Conservation (phyloP, 2,329 filamentous ascomycete species). For the Metarhizium album region DNA sequence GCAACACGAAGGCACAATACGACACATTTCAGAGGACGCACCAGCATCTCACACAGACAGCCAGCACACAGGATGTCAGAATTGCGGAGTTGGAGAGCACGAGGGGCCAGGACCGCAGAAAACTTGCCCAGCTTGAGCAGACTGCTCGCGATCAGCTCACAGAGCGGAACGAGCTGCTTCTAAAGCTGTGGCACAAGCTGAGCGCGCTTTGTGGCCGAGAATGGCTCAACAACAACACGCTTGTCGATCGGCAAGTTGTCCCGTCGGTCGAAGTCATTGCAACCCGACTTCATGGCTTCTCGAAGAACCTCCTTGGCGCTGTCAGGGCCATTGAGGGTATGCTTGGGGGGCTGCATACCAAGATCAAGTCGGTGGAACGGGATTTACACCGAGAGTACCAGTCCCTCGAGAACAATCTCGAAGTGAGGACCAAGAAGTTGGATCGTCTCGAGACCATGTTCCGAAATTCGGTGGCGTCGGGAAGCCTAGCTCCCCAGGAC, state of each 20-base stretch:
- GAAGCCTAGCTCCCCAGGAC: slow-evolving; percentile 31
- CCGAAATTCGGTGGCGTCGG: slow-evolving; percentile 49
- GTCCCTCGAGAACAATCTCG: slow-evolving; percentile 68
- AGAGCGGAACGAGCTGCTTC: slow-evolving; percentile 80
- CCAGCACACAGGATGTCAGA: slow-evolving; percentile 73
- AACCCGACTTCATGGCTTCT: slow-evolving; percentile 78
- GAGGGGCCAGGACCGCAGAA: slow-evolving; percentile 66
- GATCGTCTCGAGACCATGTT: slow-evolving; percentile 77
- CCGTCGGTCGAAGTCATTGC: slow-evolving; percentile 78
- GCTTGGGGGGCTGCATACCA: slow-evolving; percentile 64
- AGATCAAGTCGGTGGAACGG: slow-evolving; percentile 77
- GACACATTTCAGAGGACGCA: slow-evolving; percentile 84
- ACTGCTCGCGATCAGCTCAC: slow-evolving; percentile 76
- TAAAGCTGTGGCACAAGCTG: slow-evolving; percentile 83
- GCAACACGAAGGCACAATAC: slow-evolving; percentile 77
- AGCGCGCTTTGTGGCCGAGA: slow-evolving; percentile 79
- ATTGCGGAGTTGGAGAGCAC: slow-evolving; percentile 79
- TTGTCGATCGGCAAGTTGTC: slow-evolving; percentile 75
- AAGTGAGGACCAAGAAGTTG: slow-evolving; percentile 70
- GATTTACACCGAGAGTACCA: slow-evolving; percentile 90
- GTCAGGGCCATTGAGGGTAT: slow-evolving; percentile 80
- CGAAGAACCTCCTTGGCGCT: slow-evolving; percentile 76
- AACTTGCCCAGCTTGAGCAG: slow-evolving; percentile 63
- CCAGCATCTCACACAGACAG: slow-evolving; percentile 74
- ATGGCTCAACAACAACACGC: slow-evolving; percentile 81